Base-by-base conservation (phyloP, 371 early-diverging fungal species). In the Mucor mucedo region DNA sequence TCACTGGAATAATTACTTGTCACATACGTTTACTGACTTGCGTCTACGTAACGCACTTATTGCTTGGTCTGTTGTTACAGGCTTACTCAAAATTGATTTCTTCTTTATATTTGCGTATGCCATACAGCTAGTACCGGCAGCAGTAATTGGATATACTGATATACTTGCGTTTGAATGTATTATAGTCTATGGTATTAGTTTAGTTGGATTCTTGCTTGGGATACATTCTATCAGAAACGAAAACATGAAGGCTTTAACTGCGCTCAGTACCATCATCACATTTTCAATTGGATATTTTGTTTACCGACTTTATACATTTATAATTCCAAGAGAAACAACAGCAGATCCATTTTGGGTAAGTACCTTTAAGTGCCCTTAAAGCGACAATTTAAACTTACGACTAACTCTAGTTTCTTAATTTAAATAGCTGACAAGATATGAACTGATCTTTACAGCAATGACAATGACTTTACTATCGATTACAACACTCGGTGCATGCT, bases 311-410 rank as follows among this genome's bases (percentile, higher is more conserved):
- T 66, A 58, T 55, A 59, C 62, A 8, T 71, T 75, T 52, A 65
- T 58, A 5, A 52, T 68, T 27, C 52, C 66, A 7, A 30, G 50
- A 41, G 33, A 32, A 1, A 7, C 45, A 11, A 30, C 58, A 38
- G 30, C 29, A 13, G 72, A 75, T 62, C 69, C 66, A 1, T 75
- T 64, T 52, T 41, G 50, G 52, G 75, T 74, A 71, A 60, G 21
- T 21, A 21, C 21, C 21, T 21, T 21, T 21, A 21, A 21, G 21
- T 21, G 21, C 21, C 21, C 21, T 21, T 21, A 1, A 21, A 21
- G 21, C 21, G 21, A 21, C 1, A 21, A 21, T 21, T 21, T 21
- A 21, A 21, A 21, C 21, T 21, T 21, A 21, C 0, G 21, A 21
- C 21, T 21, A 21, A 21, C 21, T 21, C 21, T 21, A 21, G 21